Evolutionary conservation across 2,329 filamentous ascomycete species (phyloP).

Genomic region (Fusarium sp.): DNA sequence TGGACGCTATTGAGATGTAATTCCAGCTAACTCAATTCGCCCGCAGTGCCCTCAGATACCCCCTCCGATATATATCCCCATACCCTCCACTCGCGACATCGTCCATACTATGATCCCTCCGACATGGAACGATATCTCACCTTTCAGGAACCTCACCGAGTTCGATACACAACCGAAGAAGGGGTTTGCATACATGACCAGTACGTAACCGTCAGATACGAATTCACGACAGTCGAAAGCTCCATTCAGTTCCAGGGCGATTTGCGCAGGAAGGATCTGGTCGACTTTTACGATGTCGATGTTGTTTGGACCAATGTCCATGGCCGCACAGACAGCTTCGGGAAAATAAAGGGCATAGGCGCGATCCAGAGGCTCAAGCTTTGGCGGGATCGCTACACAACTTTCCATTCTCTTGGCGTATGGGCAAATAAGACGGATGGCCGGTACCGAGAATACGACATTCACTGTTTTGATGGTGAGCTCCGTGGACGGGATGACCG

Average conservation of each 20-base stretch:
- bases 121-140: constrained; percentile 62
- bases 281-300: constrained; percentile 64
- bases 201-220: constrained; percentile 60
- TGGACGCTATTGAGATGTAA: constrained; percentile 1
- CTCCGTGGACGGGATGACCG: constrained; percentile 59
- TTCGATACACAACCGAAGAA: constrained; percentile 60
- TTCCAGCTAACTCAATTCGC: constrained; percentile 13
- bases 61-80: constrained; percentile 60
- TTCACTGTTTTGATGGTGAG: constrained; percentile 61
- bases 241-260: constrained; percentile 63
- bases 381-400: constrained; percentile 61
- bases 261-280: constrained; percentile 58
- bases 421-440: constrained; percentile 60
- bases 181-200: constrained; percentile 61
- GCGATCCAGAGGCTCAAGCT: constrained; percentile 64
- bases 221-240: constrained; percentile 61
- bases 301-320: constrained; percentile 64
- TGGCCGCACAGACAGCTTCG: constrained; percentile 61
- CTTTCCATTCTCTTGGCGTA: constrained; percentile 60
- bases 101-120: constrained; percentile 61
- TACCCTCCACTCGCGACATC: constrained; percentile 62
- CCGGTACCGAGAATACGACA: constrained; percentile 60
- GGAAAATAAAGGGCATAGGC: constrained; percentile 61
- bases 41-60: constrained; percentile 58
- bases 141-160: constrained; percentile 60